Evolutionary conservation across 352 stramenopile genomes (phyloP), one percentile per base, ranked within the genome.

Genomic region (Phytopythium mirpurense): DNA sequence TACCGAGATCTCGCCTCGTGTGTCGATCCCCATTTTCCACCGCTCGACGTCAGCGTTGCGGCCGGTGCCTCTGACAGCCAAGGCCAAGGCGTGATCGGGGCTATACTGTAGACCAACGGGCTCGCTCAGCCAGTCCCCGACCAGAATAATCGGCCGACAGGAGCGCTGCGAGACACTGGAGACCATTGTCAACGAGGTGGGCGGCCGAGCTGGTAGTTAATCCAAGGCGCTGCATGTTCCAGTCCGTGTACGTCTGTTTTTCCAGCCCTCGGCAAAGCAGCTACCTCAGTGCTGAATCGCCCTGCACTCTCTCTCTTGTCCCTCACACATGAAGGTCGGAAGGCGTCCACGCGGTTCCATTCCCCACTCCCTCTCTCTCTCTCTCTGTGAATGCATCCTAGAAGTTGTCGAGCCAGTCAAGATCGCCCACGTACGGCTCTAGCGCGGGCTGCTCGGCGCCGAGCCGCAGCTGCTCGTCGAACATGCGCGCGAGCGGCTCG

Each of bases 401-500:
- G 59, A 91, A 91, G 62, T 85, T 84, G 54, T 90, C 78, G 45
- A 91, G 63, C 81, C 81, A 91, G 26, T 87, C 77, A n/a, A 80
- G 57, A 50, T 91, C 77, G 11, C 65, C 70, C 10, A 60, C 62
- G 59, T 72, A 81, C n/a, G 62, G 47, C 60, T 88, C 78, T n/a
- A 91, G 71, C 59, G 73, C 63, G 5, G 81, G 81, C 62, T 82
- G 74, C 19, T 87, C 78, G 3, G 56, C 56, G 8, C 54, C 58
- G 6, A 23, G 2, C 19, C 37, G 29, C 14, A 89, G 44, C 35
- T 86, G 73, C 34, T 91, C 78, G 4, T 86, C 68, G 48, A 88
- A 77, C 27, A 90, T 57, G 48, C 76, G 75, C 10, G 69, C 36
- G 18, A 91, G 69, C 35, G 74, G 54, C 9, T 83, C 69, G 21